These are phyloP conservation scores for Sanghuangporus baumii DNA, from an alignment of 1,284 basidiomycete species.

Conservation along the genomic window DNA sequence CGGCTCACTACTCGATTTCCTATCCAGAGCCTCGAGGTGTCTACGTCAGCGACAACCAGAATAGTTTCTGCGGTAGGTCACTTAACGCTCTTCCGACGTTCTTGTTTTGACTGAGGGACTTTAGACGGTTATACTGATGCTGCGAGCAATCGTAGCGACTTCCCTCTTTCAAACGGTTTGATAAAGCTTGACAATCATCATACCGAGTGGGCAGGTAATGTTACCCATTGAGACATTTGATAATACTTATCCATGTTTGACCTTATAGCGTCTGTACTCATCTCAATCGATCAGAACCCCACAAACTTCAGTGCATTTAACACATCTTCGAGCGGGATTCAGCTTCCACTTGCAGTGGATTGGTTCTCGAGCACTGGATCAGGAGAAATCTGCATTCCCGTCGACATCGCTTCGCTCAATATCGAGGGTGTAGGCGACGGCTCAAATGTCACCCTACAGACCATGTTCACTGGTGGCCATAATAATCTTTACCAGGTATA, in stretches of 20 bases:
- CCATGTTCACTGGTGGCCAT: conserved; percentile 61
- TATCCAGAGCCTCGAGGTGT: conserved; percentile 52
- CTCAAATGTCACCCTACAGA: conserved; percentile 56
- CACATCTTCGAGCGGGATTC: conserved; percentile 27
- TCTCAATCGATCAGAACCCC: conserved; percentile 54
- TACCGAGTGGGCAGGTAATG: conserved; percentile 34
- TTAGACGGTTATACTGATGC: conserved; percentile 44
- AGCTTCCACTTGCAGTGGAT: conserved; percentile 29
- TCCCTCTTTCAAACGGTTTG: conserved; percentile 46
- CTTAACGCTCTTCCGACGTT: background rate
- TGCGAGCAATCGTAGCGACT: conserved; percentile 41
- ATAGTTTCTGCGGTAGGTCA: conserved; percentile 42
- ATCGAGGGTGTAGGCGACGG: conserved; percentile 47
- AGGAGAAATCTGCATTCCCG: conserved; percentile 55
- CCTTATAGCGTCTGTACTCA: conserved; percentile 42
- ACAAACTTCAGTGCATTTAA: conserved; percentile 56
- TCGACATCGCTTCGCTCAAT: conserved; percentile 48
- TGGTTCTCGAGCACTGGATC: conserved; percentile 48
- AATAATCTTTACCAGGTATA: conserved; percentile 62
- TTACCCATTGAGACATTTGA: conserved; percentile 2
- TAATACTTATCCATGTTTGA: background rate
- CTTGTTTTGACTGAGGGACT: background rate
- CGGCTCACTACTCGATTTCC: conserved; percentile 57
- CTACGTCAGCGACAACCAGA: conserved; percentile 47
- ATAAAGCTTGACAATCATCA: conserved; percentile 39